Evolutionary conservation across 2,329 filamentous ascomycete genomes (phyloP).

Genomic region (Sarocladiaceae sp.): DNA sequence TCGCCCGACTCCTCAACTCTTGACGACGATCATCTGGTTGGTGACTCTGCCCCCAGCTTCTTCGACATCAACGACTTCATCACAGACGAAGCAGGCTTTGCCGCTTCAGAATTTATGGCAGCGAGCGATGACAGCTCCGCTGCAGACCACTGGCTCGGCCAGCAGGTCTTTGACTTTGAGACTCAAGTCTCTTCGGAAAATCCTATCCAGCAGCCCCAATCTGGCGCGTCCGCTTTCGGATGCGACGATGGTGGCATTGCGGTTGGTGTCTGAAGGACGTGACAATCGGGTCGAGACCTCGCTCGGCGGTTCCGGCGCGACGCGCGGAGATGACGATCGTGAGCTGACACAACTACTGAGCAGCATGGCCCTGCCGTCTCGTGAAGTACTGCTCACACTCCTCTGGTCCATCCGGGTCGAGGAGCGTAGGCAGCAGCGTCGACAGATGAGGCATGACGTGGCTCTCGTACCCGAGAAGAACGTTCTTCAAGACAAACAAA

Average conservation of each 20-base stretch:
- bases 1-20: slow-evolving; percentile 61
- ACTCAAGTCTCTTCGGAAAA: slow-evolving; percentile 58
- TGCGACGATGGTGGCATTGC: slow-evolving; percentile 71
- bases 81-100: slow-evolving; percentile 44
- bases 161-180: slow-evolving; percentile 50
- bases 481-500: slow-evolving; percentile 2
- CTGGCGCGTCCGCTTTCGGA: slow-evolving; percentile 70
- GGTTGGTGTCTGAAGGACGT: slow-evolving; percentile 61
- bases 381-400: slow-evolving; percentile 43
- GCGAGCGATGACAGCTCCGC: slow-evolving; percentile 42
- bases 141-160: slow-evolving; percentile 47
- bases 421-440: slow-evolving; percentile 7
- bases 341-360: slow-evolving; percentile 32
- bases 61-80: slow-evolving; percentile 48
- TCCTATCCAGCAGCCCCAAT: slow-evolving; percentile 69
- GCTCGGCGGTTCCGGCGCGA: slow-evolving; percentile 26
- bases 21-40: slow-evolving; percentile 65
- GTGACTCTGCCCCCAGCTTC: slow-evolving; percentile 51
- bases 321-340: slow-evolving; percentile 28
- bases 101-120: slow-evolving; percentile 43
- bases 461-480: slow-evolving; percentile 15
- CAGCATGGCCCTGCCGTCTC: slow-evolving; percentile 37
- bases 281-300: slow-evolving; percentile 40
- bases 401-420: slow-evolving; percentile 42
- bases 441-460: slow-evolving; percentile 8